Conservation (phyloP, 371 early-diverging fungal genomes). For the Capniomyces stellatus region DNA sequence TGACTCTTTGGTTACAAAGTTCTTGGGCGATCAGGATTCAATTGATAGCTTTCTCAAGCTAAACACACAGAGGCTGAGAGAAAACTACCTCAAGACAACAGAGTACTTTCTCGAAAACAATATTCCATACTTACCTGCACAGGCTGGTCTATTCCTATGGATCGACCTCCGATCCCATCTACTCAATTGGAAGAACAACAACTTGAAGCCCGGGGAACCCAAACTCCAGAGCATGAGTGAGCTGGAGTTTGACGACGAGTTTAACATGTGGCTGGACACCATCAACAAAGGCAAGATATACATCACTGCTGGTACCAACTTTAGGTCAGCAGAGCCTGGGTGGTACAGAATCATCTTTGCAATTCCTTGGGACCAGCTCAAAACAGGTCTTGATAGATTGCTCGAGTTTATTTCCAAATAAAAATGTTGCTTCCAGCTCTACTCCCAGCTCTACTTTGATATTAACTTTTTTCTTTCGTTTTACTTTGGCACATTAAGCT, state of each 20-base stretch:
- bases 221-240: conserved; percentile 12
- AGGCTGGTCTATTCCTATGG: conserved; percentile 52
- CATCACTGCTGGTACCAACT: conserved; percentile 41
- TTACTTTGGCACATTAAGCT: too few species aligned
- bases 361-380: conserved; percentile 21
- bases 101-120: conserved; percentile 23
- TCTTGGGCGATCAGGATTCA: conserved; percentile 34
- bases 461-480: too few species aligned
- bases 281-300: conserved; percentile 33
- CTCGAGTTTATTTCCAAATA: neutral
- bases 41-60: conserved; percentile 35
- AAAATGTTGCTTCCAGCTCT: too few species aligned
- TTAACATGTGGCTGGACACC: conserved; percentile 19
- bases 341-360: conserved; percentile 47
- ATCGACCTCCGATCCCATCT: conserved; percentile 26
- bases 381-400: conserved; percentile 29
- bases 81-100: conserved; percentile 25
- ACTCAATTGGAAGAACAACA: conserved; percentile 9
- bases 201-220: conserved; percentile 6
- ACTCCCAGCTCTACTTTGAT: too few species aligned
- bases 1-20: conserved; percentile 31
- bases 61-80: conserved; percentile 35
- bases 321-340: conserved; percentile 34
- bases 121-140: conserved; percentile 33
- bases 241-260: conserved; percentile 22